These are phyloP conservation scores for Cocos nucifera DNA, from an alignment of 176 grass and related monocot genomes.

Conservation along the genomic window DNA sequence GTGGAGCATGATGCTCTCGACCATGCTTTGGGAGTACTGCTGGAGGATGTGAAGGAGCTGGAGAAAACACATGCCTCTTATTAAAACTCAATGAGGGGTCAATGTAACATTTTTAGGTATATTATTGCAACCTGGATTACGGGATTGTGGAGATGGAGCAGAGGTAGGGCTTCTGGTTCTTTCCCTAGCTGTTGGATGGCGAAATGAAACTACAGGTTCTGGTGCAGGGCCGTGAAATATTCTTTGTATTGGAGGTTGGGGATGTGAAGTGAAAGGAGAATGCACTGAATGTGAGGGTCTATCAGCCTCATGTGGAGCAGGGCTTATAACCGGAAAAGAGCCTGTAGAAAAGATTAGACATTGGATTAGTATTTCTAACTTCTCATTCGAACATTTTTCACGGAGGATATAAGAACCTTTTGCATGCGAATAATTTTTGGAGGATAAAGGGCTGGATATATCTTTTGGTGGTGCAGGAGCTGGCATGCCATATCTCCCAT, in stretches of 20 bases:
- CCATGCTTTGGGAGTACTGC: constrained; percentile 21
- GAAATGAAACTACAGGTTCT: constrained; percentile 35
- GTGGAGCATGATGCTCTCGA: constrained; percentile 20
- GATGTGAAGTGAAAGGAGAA: constrained; percentile 32
- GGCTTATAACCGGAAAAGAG: constrained; percentile 51
- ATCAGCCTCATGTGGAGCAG: constrained; percentile 37
- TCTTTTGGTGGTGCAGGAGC: constrained; percentile 38
- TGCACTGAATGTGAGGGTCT: constrained; percentile 31
- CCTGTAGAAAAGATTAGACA: constrained; percentile 29
- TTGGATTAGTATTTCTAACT: neutral
- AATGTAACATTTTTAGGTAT: constrained; percentile 3
- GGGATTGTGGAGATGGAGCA: constrained; percentile 30
- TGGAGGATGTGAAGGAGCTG: constrained; percentile 32
- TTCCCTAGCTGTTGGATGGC: constrained; percentile 5
- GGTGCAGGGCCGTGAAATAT: constrained; percentile 36
- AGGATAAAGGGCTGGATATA: constrained; percentile 22
- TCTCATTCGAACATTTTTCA: constrained; percentile 1
- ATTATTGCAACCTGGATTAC: constrained; percentile 44
- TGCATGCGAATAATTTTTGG: constrained; percentile 28
- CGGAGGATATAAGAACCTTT: constrained; percentile 32
- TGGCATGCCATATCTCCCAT: constrained; percentile 33
- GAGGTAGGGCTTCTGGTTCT: constrained; percentile 39
- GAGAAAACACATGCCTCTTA: constrained; percentile 20
- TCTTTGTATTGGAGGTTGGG: constrained; percentile 11
- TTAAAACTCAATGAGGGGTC: constrained; percentile 8